These are phyloP conservation scores for Takashimella koratensis DNA, from an alignment of 1,284 basidiomycete species.

Conservation along the genomic window DNA sequence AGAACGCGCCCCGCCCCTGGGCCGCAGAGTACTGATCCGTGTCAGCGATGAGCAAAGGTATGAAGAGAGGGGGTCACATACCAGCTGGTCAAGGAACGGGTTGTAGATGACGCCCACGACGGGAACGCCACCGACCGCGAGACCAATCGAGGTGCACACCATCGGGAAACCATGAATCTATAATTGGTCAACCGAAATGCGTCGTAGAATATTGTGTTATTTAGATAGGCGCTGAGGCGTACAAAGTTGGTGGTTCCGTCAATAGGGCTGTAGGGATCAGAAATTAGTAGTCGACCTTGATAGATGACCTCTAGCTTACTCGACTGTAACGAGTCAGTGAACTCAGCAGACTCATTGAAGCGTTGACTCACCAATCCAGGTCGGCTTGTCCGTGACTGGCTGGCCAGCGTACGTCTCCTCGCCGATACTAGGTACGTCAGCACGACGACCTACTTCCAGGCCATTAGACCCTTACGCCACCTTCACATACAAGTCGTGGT, in stretches of 20 bases:
- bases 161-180: conserved; percentile 64
- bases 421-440: conserved; percentile 64
- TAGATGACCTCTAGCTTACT: conserved; percentile 18
- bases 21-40: conserved; percentile 68
- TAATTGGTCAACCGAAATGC: background rate
- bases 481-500: conserved; percentile 71
- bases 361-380: conserved; percentile 67
- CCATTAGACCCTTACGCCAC: background rate
- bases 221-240: conserved; percentile 52
- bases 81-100: conserved; percentile 80
- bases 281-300: too few species aligned
- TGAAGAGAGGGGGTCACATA: conserved; percentile 40
- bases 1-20: conserved; percentile 73
- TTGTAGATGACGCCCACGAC: conserved; percentile 89
- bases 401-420: conserved; percentile 78
- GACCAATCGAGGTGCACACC: conserved; percentile 84
- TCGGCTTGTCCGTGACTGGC: conserved; percentile 76
- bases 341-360: conserved; percentile 7
- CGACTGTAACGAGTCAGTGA: conserved; percentile 23
- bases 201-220: too few species aligned
- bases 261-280: conserved; percentile 35
- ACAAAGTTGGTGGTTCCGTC: conserved; percentile 84
- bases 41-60: conserved; percentile 6
- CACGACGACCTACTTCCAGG: background rate
- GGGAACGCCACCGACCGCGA: conserved; percentile 75